Base-by-base conservation (phyloP, 2,329 filamentous ascomycete species). In the Bipolaris sorokiniana region DNA sequence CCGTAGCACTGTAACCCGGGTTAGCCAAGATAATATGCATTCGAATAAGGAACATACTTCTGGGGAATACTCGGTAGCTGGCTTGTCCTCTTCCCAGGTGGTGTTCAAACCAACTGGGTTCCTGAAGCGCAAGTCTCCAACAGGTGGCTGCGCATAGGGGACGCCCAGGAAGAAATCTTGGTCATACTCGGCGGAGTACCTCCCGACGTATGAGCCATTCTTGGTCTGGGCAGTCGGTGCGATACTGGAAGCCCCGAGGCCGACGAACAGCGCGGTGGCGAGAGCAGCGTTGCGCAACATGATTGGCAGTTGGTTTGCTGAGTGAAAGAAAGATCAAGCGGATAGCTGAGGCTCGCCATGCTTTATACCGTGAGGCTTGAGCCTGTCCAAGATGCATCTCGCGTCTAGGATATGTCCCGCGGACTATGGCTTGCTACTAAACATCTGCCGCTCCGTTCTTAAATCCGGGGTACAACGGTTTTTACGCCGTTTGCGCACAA, bases 61-160 rank as follows among this genome's bases (percentile, higher is more conserved):
- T 15, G 57, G 47, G 22, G 51, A 68, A 73, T 72, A 63, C 59
- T 73, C 16, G 49, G 69, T 79, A 41, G 77, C 78, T 41, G 77
- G 75, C 40, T 68, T 67, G 22, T 76, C 69, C 13, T 73, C 71
- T 48, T 64, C 63, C 63, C 72, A 81, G 16, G 72, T 72, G 5
- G 64, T 65, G 56, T 85, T 81, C 26, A 86, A 66, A 2, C 79
- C 66, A 48, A 79, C 74, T 0, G 84, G 83, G 1, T 77, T 64
- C 1, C 75, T 74, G 62, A 86, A 86, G 5, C 86, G 80, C 42
- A 86, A 70, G 58, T 80, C 71, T 2, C 81, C 68, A 18, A 70
- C 63, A 4, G 68, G 66, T n/a, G 66, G 61, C 22, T 70, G 66
- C 9, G 68, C 68, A 69, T 82, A 87, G 0, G 84, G 84, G 1